Conservation (phyloP, 768 basidiomycete genomes). For the Leccinum subgranulosum region DNA sequence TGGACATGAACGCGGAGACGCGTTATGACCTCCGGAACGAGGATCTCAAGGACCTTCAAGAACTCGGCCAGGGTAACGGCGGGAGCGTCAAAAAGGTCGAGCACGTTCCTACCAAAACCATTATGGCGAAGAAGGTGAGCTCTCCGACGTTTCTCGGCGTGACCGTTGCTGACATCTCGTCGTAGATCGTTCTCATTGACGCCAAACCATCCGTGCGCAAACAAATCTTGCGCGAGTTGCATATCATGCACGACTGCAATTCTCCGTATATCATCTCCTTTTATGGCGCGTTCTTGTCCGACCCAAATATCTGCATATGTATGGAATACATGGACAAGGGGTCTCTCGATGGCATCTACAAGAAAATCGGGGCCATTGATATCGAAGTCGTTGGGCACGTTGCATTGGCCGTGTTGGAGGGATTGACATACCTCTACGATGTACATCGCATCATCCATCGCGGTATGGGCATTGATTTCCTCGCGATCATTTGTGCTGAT, state of each 20-base stretch:
- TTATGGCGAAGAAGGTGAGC: constrained; percentile 98
- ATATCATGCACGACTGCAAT: constrained; percentile 98
- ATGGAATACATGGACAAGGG: constrained; percentile 98
- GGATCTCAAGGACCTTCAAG: constrained; percentile 85
- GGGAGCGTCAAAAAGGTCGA: constrained; percentile 97
- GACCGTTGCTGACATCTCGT: background rate
- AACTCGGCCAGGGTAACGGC: constrained; percentile 94
- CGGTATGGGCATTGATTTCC: constrained; percentile 51
- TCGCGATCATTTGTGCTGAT: constrained; percentile 12
- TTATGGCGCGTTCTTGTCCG: constrained; percentile 93
- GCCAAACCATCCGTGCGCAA: constrained; percentile 95
- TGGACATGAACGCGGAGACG: constrained; percentile 83
- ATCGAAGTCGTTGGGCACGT: constrained; percentile 92
- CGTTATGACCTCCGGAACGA: constrained; percentile 84
- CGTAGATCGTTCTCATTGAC: constrained; percentile 92
- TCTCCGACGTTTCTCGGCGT: background rate
- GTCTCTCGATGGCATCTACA: constrained; percentile 92
- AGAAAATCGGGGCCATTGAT: constrained; percentile 90
- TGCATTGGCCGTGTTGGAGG: constrained; percentile 92
- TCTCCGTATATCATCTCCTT: constrained; percentile 95
- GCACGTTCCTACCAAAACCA: constrained; percentile 83
- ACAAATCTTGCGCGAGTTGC: constrained; percentile 95
- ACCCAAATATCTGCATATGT: constrained; percentile 98
- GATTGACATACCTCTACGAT: constrained; percentile 96
- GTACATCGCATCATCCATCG: constrained; percentile 97